These are phyloP conservation scores for Teunomyces aglyptinius DNA, from an alignment of 805 yeast species.

Conservation along the genomic window DNA sequence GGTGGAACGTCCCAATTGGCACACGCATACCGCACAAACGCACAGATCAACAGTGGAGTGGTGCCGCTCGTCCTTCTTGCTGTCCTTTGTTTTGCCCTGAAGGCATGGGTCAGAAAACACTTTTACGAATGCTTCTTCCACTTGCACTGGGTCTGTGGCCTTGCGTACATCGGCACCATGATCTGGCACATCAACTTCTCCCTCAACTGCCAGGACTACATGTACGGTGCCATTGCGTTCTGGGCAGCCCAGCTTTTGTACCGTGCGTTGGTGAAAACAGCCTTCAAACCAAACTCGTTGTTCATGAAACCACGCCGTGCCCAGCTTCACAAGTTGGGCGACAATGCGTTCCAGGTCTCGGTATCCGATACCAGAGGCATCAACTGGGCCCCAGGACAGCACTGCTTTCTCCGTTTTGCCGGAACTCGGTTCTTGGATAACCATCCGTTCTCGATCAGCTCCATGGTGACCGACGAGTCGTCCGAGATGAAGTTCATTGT, in stretches of 20 bases:
- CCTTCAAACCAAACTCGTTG: conserved; percentile 42
- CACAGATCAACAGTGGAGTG: conserved; percentile 40
- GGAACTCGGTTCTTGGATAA: conserved; percentile 47
- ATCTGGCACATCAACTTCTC: conserved; percentile 41
- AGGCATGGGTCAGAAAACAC: conserved; percentile 36
- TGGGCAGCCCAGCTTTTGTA: conserved; percentile 51
- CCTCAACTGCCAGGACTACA: conserved; percentile 39
- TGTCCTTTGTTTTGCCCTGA: conserved; percentile 43
- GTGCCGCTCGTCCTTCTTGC: conserved; percentile 48
- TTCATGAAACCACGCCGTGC: conserved; percentile 41
- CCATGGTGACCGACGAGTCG: conserved; percentile 19
- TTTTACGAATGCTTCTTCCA: conserved; percentile 51
- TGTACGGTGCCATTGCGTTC: conserved; percentile 51
- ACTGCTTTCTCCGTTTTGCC: conserved; percentile 47
- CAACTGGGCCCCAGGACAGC: conserved; percentile 56
- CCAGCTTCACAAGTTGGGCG: conserved; percentile 21
- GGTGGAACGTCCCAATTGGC: conserved; percentile 42
- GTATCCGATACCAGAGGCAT: conserved; percentile 35
- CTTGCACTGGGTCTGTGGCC: conserved; percentile 52
- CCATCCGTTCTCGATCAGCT: conserved; percentile 56
- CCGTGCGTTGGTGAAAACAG: conserved; percentile 45
- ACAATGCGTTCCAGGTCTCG: conserved; percentile 31
- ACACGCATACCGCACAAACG: conserved; percentile 15
- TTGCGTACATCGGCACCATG: conserved; percentile 47
- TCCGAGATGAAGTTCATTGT: conserved; percentile 43